Percentiles rank a stretch among this genome's conserved stretches.
Conservation (phyloP, 164 flowering plant genomes). For the Nymphaea colorata region DNA sequence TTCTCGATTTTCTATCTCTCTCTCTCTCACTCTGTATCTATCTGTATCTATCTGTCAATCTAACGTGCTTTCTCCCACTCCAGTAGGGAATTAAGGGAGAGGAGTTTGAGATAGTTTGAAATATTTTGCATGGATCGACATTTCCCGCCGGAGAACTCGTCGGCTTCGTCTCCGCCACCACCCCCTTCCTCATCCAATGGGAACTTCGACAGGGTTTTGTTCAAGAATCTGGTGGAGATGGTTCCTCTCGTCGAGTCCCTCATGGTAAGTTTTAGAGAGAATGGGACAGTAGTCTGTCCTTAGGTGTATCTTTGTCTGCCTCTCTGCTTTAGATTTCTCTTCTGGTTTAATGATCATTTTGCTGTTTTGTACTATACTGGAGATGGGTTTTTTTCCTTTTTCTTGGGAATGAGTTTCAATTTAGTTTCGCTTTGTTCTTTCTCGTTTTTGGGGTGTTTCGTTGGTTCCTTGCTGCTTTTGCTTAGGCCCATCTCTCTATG, state of each 20-base stretch:
- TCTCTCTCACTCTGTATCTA: not conserved
- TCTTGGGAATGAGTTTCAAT: not conserved
- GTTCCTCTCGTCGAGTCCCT: conserved; percentile 87
- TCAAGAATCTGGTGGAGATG: conserved; percentile 68
- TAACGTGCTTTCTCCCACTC: not conserved
- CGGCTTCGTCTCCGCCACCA: conserved; percentile 22
- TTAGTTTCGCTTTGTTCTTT: not conserved
- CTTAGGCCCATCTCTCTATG: not conserved
- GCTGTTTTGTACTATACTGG: not conserved
- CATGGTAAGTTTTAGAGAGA: conserved; percentile 32
- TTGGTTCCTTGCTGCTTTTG: not conserved
- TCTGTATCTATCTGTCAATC: not conserved
- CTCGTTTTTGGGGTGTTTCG: not conserved
- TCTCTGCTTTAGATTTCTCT: not conserved
- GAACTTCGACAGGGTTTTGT: conserved; percentile 58
- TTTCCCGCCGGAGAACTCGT: not conserved
- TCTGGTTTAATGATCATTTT: not conserved
- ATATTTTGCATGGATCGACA: not conserved
- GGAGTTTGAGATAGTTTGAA: not conserved
- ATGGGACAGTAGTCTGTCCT: not conserved
- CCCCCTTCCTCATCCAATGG: conserved; percentile 15
- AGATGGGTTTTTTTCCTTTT: not conserved
- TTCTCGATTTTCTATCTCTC: not conserved
- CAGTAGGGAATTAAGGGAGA: not conserved
- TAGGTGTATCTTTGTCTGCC: not conserved